A percentile compares a stretch with the other conserved stretches of the same genome.
These are phyloP conservation scores for Lagerstroemia speciosa DNA, from an alignment of 345 rosid species.

Conservation along the genomic window DNA sequence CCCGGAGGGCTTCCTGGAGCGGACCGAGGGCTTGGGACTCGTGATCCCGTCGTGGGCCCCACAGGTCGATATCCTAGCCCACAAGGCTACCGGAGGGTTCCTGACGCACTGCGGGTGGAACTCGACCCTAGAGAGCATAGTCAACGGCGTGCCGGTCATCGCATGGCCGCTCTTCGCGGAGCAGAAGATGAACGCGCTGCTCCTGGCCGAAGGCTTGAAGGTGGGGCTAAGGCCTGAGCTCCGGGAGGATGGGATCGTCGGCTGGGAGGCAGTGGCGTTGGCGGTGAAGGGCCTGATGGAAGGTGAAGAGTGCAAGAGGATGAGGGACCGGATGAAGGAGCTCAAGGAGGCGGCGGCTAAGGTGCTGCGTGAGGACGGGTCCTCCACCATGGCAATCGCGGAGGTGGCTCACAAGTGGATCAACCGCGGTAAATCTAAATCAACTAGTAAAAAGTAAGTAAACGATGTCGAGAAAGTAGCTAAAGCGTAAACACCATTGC, in stretches of 20 bases:
- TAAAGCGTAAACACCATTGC: too few species aligned
- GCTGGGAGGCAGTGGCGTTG: constrained; percentile 41
- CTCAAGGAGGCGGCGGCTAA: constrained; percentile 39
- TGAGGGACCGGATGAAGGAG: constrained; percentile 46
- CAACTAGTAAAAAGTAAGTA: too few species aligned
- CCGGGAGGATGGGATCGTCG: constrained; percentile 26
- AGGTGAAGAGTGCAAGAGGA: constrained; percentile 63
- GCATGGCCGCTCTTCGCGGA: constrained; percentile 92
- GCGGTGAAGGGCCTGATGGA: constrained; percentile 53
- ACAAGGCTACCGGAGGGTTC: constrained; percentile 72
- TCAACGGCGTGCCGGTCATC: constrained; percentile 65
- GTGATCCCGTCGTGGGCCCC: constrained; percentile 83
- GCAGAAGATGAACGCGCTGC: constrained; percentile 72
- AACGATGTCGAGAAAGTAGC: too few species aligned
- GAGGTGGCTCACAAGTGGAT: constrained; percentile 47
- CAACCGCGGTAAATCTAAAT: constrained; percentile 1
- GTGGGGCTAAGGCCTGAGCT: constrained; percentile 38
- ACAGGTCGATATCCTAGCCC: constrained; percentile 68
- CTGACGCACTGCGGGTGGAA: constrained; percentile 90
- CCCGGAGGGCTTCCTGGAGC: constrained; percentile 63
- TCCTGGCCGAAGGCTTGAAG: constrained; percentile 34
- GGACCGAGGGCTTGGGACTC: constrained; percentile 51
- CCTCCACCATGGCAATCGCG: constrained; percentile 40
- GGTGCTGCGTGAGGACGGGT: constrained; percentile 38
- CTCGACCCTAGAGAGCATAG: constrained; percentile 66